Conservation (phyloP, 2,329 filamentous ascomycete genomes). For the Colletotrichum agaves region DNA sequence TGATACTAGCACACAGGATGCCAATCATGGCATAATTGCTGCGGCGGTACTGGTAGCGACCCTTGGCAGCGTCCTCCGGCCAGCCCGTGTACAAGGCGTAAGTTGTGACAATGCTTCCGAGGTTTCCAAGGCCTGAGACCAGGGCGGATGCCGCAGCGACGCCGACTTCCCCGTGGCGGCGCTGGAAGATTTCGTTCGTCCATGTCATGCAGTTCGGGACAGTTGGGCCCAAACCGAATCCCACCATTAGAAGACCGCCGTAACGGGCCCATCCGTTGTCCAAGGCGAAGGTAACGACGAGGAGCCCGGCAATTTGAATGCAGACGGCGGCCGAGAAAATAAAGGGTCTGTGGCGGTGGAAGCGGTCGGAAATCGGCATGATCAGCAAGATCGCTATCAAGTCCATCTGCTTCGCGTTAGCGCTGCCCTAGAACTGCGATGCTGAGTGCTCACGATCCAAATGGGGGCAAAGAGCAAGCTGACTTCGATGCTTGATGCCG, state of each 20-base stretch:
- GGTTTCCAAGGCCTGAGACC: constrained; percentile 87
- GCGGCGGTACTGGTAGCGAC: constrained; percentile 78
- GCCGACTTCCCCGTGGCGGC: constrained; percentile 88
- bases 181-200: constrained; percentile 91
- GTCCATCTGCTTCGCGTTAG: constrained; percentile 69
- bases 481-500: constrained; percentile 77
- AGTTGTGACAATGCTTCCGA: constrained; percentile 87
- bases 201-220: constrained; percentile 95
- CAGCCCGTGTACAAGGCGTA: constrained; percentile 92
- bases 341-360: constrained; percentile 80
- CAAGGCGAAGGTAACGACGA: constrained; percentile 80
- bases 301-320: constrained; percentile 84
- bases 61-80: constrained; percentile 77
- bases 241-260: constrained; percentile 87
- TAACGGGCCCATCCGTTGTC: constrained; percentile 84
- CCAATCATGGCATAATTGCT: constrained; percentile 92
- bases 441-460: constrained; percentile 76
- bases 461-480: constrained; percentile 90
- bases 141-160: constrained; percentile 87
- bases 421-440: not conserved
- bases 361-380: constrained; percentile 87
- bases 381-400: constrained; percentile 86
- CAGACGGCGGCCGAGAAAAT: constrained; percentile 83
- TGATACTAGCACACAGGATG: constrained; percentile 81
- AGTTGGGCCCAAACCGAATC: constrained; percentile 89